phyloP scores from a whole-genome alignment of 192 early-diverging fungal species.

The Linnemannia exigua region DNA sequence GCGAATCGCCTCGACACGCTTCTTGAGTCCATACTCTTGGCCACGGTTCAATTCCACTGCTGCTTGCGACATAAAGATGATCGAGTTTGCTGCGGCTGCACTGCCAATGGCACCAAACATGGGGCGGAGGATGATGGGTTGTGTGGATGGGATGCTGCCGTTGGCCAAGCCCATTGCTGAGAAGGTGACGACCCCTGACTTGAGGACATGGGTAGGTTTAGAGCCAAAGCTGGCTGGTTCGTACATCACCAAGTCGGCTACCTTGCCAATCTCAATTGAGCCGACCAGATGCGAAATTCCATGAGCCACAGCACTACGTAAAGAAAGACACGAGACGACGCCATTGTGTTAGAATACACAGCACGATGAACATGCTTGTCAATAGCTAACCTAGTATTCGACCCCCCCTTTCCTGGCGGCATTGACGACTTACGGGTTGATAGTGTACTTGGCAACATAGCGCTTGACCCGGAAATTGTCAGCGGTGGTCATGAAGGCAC shows the following conservation, averaged over 20 bases:
- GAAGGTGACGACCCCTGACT: conserved; percentile 90
- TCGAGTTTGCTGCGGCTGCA: conserved; percentile 69
- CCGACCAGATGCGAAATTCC: conserved; percentile 91
- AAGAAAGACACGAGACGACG: neutral
- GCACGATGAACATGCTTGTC: neutral
- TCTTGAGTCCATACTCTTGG: conserved; percentile 75
- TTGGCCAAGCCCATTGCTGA: conserved; percentile 95
- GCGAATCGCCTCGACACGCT: conserved; percentile 78
- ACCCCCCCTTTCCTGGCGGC: neutral
- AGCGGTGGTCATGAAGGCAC: conserved; percentile 58
- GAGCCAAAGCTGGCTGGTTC: conserved; percentile 89
- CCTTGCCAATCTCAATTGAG: conserved; percentile 93
- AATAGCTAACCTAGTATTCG: neutral
- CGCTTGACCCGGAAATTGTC: conserved; percentile 93
- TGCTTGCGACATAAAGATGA: conserved; percentile 88
- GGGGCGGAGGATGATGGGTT: conserved; percentile 88
- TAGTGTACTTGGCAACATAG: conserved; percentile 98
- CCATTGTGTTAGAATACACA: neutral
- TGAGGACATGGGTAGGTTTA: conserved; percentile 89
- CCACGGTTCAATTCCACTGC: conserved; percentile 72
- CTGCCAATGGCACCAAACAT: conserved; percentile 86
- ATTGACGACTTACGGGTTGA: conserved; percentile 84
- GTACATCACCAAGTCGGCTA: conserved; percentile 95
- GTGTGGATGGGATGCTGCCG: conserved; percentile 94
- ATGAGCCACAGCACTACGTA: conserved; percentile 83